phyloP scores from a whole-genome alignment of 2,329 filamentous ascomycete species.

The Mariannaea sp. region DNA sequence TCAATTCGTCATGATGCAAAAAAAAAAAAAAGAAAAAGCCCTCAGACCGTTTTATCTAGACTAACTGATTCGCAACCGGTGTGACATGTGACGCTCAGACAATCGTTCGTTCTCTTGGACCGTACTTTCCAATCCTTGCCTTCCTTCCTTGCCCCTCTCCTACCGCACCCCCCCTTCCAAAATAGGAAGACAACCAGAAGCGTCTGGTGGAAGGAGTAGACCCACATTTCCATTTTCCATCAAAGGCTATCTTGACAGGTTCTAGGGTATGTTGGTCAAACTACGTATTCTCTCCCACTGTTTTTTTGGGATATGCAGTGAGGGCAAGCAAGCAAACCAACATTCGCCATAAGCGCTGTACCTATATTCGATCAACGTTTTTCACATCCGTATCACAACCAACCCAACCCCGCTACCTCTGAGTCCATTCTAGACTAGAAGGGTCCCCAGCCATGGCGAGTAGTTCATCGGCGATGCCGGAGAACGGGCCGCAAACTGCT shows the following conservation, averaged over 20 bases:
- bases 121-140: neutral
- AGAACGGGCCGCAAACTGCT: slow-evolving; percentile 24
- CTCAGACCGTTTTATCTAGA: slow-evolving; percentile 5
- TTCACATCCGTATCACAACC: neutral
- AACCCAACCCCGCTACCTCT: neutral
- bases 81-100: slow-evolving; percentile 5
- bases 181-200: slow-evolving; percentile 16
- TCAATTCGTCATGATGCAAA: no score
- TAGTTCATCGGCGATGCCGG: slow-evolving; percentile 34
- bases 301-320: no score
- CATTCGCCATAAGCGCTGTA: no score
- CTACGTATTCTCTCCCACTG: neutral
- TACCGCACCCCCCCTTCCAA: slow-evolving; percentile 3
- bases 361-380: no score
- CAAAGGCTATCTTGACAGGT: neutral
- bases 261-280: no score
- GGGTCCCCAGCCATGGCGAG: slow-evolving; percentile 31
- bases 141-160: neutral
- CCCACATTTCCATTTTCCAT: slow-evolving; percentile 1
- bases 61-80: slow-evolving; percentile 4
- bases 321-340: no score
- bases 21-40: no score
- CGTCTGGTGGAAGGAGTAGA: neutral
- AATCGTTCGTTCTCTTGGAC: neutral
- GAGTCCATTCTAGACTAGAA: neutral